Conservation (phyloP, 345 rosid genomes). For the Toxicodendron radicans region DNA sequence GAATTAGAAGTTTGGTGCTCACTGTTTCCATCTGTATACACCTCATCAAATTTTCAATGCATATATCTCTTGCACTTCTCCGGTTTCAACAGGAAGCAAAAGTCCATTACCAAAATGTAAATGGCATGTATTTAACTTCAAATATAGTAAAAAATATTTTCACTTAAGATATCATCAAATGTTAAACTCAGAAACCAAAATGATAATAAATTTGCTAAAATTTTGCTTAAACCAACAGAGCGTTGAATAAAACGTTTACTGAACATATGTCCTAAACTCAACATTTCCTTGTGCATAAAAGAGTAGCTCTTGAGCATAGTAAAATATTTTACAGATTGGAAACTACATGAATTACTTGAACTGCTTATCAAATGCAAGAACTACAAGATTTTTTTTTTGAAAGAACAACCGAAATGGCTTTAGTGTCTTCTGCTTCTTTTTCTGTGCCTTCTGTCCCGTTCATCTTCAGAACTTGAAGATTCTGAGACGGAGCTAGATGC, state of each 20-base stretch:
- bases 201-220: too few species aligned
- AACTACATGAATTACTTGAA: background rate
- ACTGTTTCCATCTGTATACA: background rate
- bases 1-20: background rate
- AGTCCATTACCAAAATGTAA: too few species aligned
- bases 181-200: too few species aligned
- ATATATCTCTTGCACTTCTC: background rate
- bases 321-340: slow-evolving; percentile 4
- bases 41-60: background rate
- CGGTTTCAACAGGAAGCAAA: background rate
- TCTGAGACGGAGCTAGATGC: slow-evolving; percentile 34
- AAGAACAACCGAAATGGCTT: background rate
- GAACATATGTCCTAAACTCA: background rate
- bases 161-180: too few species aligned
- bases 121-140: too few species aligned
- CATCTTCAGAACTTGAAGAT: slow-evolving; percentile 38
- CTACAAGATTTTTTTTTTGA: background rate
- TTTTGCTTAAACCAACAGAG: too few species aligned
- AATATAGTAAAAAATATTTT: too few species aligned
- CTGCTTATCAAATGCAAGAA: background rate
- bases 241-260: too few species aligned
- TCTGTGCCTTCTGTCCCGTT: slow-evolving; percentile 32
- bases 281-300: background rate
- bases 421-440: slow-evolving; percentile 40
- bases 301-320: background rate